A percentile compares a stretch with the other conserved stretches of the same genome.
Conservation (phyloP, 768 basidiomycete species). For the Neoboletus subvelutipes region DNA sequence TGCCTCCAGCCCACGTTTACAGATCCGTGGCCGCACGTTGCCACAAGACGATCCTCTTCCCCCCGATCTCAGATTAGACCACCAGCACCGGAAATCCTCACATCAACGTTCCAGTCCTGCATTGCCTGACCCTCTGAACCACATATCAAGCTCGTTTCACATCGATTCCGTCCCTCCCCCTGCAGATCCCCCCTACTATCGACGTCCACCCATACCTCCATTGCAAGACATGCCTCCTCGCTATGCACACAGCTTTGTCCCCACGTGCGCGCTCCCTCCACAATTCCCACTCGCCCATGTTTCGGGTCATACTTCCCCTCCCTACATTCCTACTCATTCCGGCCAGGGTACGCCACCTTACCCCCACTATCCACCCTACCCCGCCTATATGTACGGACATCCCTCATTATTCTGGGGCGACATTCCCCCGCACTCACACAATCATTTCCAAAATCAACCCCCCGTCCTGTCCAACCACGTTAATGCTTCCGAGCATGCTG, state of each 20-base stretch:
- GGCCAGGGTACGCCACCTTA: conserved; percentile 37
- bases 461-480: conserved; percentile 6
- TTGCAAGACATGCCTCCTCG: conserved; percentile 24
- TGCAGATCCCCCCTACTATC: conserved; percentile 19
- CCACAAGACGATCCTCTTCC: conserved; percentile 38
- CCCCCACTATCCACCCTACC: conserved; percentile 35
- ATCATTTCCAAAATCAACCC: conserved; percentile 21
- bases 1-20: conserved; percentile 48
- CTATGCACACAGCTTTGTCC: conserved; percentile 14
- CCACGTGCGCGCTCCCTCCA: conserved; percentile 17
- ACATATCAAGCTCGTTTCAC: conserved; percentile 13
- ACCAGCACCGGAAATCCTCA: conserved; percentile 13
- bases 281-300: conserved; percentile 18
- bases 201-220: conserved; percentile 18
- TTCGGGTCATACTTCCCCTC: conserved; percentile 26
- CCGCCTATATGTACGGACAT: conserved; percentile 34
- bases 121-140: conserved; percentile 16
- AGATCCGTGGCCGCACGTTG: conserved; percentile 40
- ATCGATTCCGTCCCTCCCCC: conserved; percentile 11
- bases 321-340: conserved; percentile 24
- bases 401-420: conserved; percentile 43
- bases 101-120: conserved; percentile 20
- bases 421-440: conserved; percentile 8
- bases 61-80: conserved; percentile 26
- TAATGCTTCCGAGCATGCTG: conserved; percentile 14